Percentiles rank a stretch among this genome's conserved stretches.
phyloP scores from a whole-genome alignment of 192 early-diverging fungal species.

The Linnemannia hyalina region DNA sequence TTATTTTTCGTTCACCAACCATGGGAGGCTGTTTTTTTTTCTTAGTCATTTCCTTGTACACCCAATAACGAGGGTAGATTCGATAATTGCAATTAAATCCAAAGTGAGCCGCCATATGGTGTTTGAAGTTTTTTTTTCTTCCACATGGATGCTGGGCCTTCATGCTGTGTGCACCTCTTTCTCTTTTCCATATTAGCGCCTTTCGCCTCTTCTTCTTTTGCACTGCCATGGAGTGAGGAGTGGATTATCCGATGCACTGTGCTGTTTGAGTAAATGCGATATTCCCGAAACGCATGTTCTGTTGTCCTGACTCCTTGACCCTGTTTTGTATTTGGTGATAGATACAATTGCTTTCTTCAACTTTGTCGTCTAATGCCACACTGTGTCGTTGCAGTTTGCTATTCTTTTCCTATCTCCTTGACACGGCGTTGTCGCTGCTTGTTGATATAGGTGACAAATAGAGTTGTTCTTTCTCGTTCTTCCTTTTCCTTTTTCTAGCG shows the following conservation, averaged over 20 bases:
- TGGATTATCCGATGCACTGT: background rate
- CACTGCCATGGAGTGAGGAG: background rate
- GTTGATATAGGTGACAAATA: background rate
- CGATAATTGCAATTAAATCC: slow-evolving; percentile 12
- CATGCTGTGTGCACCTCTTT: background rate
- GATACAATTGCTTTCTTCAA: background rate
- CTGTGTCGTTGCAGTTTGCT: too few species aligned
- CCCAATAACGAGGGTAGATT: background rate
- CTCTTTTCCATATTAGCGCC: background rate
- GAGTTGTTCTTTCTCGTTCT: background rate
- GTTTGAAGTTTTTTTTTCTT: background rate
- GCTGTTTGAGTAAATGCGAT: background rate
- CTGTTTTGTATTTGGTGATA: background rate
- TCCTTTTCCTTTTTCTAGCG: background rate
- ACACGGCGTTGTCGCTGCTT: background rate
- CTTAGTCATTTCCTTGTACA: background rate
- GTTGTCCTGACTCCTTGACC: background rate
- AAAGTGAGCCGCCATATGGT: slow-evolving; percentile 1
- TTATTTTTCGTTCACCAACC: background rate
- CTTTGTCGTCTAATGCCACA: too few species aligned
- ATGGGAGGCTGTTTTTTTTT: background rate
- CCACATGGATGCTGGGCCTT: background rate
- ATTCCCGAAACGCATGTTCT: background rate
- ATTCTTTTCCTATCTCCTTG: background rate
- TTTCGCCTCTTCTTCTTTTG: background rate